Evolutionary conservation across 305 asterid species (phyloP).

Genomic region (Fraxinus velutina): DNA sequence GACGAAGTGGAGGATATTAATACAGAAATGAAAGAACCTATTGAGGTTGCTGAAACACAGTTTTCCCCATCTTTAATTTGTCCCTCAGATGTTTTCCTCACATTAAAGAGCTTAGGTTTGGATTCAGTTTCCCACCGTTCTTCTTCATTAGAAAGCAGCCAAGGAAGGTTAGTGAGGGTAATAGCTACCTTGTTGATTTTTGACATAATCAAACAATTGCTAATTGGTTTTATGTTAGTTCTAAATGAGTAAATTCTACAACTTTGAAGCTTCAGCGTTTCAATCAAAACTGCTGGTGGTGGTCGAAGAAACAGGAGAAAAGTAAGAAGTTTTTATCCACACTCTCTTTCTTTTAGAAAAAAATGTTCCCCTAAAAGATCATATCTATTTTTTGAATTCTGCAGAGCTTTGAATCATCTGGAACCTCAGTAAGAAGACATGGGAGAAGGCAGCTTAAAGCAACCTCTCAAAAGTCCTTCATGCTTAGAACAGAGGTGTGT

Average conservation of each 20-base stretch:
- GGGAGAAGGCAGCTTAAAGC: conserved; percentile 44
- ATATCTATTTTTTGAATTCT: conserved; percentile 23
- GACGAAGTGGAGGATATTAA: conserved; percentile 36
- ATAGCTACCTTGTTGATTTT: conserved; percentile 27
- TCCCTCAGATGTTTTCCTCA: conserved; percentile 58
- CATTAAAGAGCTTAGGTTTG: conserved; percentile 75
- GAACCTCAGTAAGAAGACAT: conserved; percentile 41
- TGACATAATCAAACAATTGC: not conserved
- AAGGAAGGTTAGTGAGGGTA: conserved; percentile 58
- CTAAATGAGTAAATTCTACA: conserved; percentile 25
- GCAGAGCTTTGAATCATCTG: conserved; percentile 69
- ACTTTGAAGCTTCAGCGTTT: conserved; percentile 38
- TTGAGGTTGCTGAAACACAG: conserved; percentile 35
- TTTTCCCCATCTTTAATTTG: conserved; percentile 53
- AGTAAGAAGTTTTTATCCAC: conserved; percentile 43
- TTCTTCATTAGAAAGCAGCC: conserved; percentile 63
- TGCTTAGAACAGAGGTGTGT: conserved; percentile 66
- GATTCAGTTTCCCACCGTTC: conserved; percentile 40
- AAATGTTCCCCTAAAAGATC: conserved; percentile 14
- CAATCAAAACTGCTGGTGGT: conserved; percentile 47
- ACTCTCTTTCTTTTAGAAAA: not conserved
- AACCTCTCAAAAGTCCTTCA: conserved; percentile 61
- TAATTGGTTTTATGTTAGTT: conserved; percentile 17
- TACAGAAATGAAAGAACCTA: conserved; percentile 30
- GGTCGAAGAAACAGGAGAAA: conserved; percentile 52